Evolutionary conservation across 2,329 filamentous ascomycete species (phyloP), one percentile per base, ranked within the genome.

Genomic region (Camillea tinctor): DNA sequence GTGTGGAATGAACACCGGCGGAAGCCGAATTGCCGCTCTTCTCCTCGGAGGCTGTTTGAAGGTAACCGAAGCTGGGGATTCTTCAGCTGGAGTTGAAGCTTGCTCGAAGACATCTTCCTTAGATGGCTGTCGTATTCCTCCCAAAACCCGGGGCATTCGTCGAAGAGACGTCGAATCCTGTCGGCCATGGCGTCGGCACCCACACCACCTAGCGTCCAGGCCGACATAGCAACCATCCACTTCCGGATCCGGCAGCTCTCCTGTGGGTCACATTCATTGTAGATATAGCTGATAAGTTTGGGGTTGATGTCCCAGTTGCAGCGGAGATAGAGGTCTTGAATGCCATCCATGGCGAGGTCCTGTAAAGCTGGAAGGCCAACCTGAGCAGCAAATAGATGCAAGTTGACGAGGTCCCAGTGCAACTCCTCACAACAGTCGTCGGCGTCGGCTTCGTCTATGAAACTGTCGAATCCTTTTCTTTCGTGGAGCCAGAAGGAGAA

Each of bases 1-100:
- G 81, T 84, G 70, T 87, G 84, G 66, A 87, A 87, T 13, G 83
- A 84, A 70, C 84, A 87, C 71, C 84, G 81, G 22, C 84, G 77
- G 70, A 86, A 87, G n/a, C 84, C 84, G 67, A 85, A 86, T 55
- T 81, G 76, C 40, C 84, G 81, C 73, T 85, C 81, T 52, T 84
- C 83, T 71, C 80, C 84, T 62, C 80, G 77, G 21, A 86, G 75
- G 58, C 76, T 75, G 74, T 86, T 86, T 64, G 79, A 81, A 15
- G 82, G 81, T 56, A 87, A 79, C 62, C 84, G 78, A 21, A 86
- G 79, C 73, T 86, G 84, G 15, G 84, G 84, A 74, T 86, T 86
- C 77, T 87, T 87, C 74, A 84, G 77, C 65, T 80, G 76, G 44
- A 82, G 73, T 64, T 85, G 79, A 56, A 84, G 78, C 22, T 79